Evolutionary conservation across 2,329 filamentous ascomycete species (phyloP).

Genomic region (Hysterium pulicare): DNA sequence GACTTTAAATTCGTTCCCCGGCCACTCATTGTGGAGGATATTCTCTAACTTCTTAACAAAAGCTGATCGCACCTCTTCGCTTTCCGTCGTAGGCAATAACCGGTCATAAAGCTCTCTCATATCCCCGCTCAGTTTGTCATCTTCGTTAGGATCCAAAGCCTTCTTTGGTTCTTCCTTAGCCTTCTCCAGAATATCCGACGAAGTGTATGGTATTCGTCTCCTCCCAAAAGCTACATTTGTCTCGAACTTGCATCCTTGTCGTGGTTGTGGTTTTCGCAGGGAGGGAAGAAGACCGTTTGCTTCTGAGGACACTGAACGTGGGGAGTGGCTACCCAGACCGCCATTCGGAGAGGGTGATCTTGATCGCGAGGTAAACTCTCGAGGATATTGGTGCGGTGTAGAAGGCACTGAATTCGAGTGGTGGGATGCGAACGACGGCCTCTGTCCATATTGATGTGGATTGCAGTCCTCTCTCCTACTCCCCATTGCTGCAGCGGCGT

Average conservation of each 20-base stretch:
- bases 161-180: slow-evolving; percentile 65
- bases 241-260: slow-evolving; percentile 77
- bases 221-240: slow-evolving; percentile 77
- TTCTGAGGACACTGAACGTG: slow-evolving; percentile 86
- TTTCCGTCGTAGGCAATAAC: slow-evolving; percentile 77
- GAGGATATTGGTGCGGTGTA: slow-evolving; percentile 84
- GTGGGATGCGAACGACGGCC: slow-evolving; percentile 54
- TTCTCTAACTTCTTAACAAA: slow-evolving; percentile 85
- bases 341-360: slow-evolving; percentile 75
- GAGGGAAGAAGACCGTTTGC: slow-evolving; percentile 72
- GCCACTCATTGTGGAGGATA: slow-evolving; percentile 88
- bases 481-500: slow-evolving; percentile 22
- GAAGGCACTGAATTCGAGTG: slow-evolving; percentile 90
- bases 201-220: slow-evolving; percentile 85
- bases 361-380: slow-evolving; percentile 75
- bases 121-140: slow-evolving; percentile 65
- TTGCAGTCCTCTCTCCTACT: slow-evolving; percentile 26
- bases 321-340: slow-evolving; percentile 73
- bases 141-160: slow-evolving; percentile 36
- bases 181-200: slow-evolving; percentile 77
- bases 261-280: slow-evolving; percentile 54
- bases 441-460: slow-evolving; percentile 28
- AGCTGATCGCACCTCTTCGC: slow-evolving; percentile 69
- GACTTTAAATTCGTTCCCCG: slow-evolving; percentile 82
- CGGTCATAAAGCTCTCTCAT: slow-evolving; percentile 82